These are phyloP conservation scores for Pleomassaria siparia DNA, from an alignment of 2,329 filamentous ascomycete species.

Conservation along the genomic window DNA sequence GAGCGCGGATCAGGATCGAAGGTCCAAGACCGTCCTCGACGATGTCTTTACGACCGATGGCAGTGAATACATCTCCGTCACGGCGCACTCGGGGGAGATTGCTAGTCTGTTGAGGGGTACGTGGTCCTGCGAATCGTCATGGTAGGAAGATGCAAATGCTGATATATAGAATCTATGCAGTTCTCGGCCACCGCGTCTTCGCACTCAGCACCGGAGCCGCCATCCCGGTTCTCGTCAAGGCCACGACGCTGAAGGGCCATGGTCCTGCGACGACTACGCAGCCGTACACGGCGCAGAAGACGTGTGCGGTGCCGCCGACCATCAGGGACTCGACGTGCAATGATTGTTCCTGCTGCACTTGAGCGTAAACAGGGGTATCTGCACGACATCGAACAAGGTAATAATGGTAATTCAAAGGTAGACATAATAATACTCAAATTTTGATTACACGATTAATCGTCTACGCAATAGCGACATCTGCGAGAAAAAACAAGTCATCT, in stretches of 20 bases:
- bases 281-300: conserved; percentile 26
- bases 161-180: conserved; percentile 30
- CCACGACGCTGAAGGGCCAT: conserved; percentile 46
- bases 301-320: conserved; percentile 31
- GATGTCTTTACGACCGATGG: conserved; percentile 55
- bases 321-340: conserved; percentile 36
- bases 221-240: conserved; percentile 68
- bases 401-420: neutral
- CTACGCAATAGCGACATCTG: too few species aligned
- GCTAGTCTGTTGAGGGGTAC: conserved; percentile 51
- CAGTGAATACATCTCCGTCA: conserved; percentile 55
- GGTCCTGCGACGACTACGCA: conserved; percentile 33
- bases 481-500: too few species aligned
- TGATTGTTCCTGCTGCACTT: conserved; percentile 39
- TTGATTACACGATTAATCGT: too few species aligned
- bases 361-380: neutral
- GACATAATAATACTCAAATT: too few species aligned
- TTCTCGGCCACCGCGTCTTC: conserved; percentile 64
- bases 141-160: neutral
- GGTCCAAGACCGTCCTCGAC: conserved; percentile 50
- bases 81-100: conserved; percentile 62
- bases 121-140: conserved; percentile 8
- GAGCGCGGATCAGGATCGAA: conserved; percentile 52
- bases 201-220: conserved; percentile 65
- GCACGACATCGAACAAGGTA: neutral